These are phyloP conservation scores for Prunus campanulata DNA, from an alignment of 306 rosid species.

Conservation along the genomic window DNA sequence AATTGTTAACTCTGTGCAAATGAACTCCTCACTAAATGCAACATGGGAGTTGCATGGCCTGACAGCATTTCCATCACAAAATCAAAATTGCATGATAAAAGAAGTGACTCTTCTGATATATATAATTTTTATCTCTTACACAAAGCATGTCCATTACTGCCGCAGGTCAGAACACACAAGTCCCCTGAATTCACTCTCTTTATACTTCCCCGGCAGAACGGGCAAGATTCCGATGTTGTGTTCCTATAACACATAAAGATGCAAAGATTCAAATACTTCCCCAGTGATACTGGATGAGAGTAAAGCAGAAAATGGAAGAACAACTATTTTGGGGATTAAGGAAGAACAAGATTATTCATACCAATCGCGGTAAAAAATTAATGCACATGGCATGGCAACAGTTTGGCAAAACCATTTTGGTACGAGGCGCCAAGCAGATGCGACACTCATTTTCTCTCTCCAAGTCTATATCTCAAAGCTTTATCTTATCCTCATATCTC, in stretches of 20 bases:
- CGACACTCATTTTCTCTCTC: slow-evolving; percentile 80
- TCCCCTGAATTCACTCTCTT: slow-evolving; percentile 63
- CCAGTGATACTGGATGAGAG: background rate
- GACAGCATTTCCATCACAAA: background rate
- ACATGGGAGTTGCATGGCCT: too few species aligned
- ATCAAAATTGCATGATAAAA: background rate
- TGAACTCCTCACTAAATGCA: too few species aligned
- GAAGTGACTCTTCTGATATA: background rate
- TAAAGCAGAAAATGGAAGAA: background rate
- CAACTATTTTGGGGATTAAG: background rate
- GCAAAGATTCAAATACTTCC: background rate
- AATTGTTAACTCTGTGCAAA: too few species aligned
- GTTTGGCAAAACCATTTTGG: slow-evolving; percentile 73
- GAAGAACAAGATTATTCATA: slow-evolving; percentile 13
- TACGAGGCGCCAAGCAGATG: slow-evolving; percentile 66
- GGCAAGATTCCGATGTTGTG: slow-evolving; percentile 73
- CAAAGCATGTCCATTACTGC: slow-evolving; percentile 12
- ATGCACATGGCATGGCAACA: slow-evolving; percentile 87
- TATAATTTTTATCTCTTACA: slow-evolving; percentile 12
- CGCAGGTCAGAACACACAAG: slow-evolving; percentile 67
- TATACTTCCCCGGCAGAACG: slow-evolving; percentile 78
- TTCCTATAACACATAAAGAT: slow-evolving; percentile 43
- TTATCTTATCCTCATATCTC: slow-evolving; percentile 33
- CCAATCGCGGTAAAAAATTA: slow-evolving; percentile 75
- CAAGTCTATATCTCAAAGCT: slow-evolving; percentile 31